Conservation (phyloP, 495 filamentous ascomycete species). For the Aspergillus ellipticus region DNA sequence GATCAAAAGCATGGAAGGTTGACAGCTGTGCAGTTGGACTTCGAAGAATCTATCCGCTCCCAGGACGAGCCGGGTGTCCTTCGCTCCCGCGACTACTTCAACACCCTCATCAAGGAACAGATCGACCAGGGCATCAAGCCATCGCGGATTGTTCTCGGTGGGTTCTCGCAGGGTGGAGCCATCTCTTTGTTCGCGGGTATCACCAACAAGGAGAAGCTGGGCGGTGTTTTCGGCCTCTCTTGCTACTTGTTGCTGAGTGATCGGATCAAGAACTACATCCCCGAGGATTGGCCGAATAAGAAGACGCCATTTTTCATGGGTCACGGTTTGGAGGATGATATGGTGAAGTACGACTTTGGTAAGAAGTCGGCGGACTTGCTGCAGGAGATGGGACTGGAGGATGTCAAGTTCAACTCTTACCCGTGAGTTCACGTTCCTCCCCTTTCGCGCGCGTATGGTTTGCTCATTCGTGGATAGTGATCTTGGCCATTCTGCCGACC, state of each 20-base stretch:
- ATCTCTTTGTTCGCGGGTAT: conserved; percentile 64
- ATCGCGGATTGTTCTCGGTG: conserved; percentile 77
- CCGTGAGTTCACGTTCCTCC: conserved; percentile 44
- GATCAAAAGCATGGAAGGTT: not conserved
- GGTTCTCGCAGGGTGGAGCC: conserved; percentile 61
- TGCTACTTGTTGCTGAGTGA: conserved; percentile 73
- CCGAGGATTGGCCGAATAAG: conserved; percentile 65
- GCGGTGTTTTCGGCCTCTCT: conserved; percentile 82
- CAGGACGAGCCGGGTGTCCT: conserved; percentile 83
- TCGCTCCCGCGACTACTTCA: conserved; percentile 67
- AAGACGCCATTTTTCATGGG: conserved; percentile 83
- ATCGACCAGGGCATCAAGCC: conserved; percentile 78
- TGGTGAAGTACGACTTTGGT: conserved; percentile 69
- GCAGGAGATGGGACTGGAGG: conserved; percentile 59
- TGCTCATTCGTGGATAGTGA: conserved; percentile 41
- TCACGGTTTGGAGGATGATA: conserved; percentile 70
- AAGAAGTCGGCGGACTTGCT: conserved; percentile 57
- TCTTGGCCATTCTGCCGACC: conserved; percentile 72
- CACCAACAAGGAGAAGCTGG: conserved; percentile 70
- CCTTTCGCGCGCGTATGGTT: not conserved
- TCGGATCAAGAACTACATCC: conserved; percentile 63
- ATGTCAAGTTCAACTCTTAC: conserved; percentile 74
- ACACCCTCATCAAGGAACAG: conserved; percentile 76
- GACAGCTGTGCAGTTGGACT: conserved; percentile 28
- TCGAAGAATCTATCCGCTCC: conserved; percentile 45